Percentiles rank a stretch among this genome's conserved stretches.
Conservation (phyloP, 495 filamentous ascomycete genomes). For the Trichocladium uniseriatum region DNA sequence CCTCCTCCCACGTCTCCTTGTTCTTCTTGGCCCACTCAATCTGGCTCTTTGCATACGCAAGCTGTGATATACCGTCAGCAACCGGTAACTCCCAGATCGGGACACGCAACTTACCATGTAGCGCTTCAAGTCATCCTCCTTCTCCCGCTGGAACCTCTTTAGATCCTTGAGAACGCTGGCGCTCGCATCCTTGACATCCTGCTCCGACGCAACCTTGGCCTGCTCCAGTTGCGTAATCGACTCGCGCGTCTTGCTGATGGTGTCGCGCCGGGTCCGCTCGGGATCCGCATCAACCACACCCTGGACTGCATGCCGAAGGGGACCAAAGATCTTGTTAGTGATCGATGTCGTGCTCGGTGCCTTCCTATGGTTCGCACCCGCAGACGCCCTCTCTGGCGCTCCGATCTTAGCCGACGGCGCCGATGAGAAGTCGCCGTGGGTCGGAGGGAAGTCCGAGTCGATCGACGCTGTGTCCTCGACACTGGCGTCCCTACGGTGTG, state of each 20-base stretch:
- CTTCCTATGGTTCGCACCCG: slow-evolving; percentile 53
- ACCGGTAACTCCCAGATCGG: background rate
- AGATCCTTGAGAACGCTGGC: slow-evolving; percentile 77
- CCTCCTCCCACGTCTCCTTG: slow-evolving; percentile 92
- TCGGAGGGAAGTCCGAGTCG: slow-evolving; percentile 91
- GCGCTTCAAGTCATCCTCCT: slow-evolving; percentile 84
- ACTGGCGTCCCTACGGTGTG: slow-evolving; percentile 37
- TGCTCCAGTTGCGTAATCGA: slow-evolving; percentile 67
- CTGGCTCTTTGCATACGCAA: slow-evolving; percentile 87
- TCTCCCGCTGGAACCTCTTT: slow-evolving; percentile 84
- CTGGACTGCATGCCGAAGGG: slow-evolving; percentile 87
- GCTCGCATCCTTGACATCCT: slow-evolving; percentile 87
- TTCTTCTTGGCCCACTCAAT: slow-evolving; percentile 98
- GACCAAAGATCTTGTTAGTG: slow-evolving; percentile 87
- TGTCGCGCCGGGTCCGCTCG: slow-evolving; percentile 81
- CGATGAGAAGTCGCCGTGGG: slow-evolving; percentile 58
- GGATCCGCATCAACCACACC: slow-evolving; percentile 95
- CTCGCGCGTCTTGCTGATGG: slow-evolving; percentile 90
- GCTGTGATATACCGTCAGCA: slow-evolving; percentile 40
- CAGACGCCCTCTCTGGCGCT: slow-evolving; percentile 36
- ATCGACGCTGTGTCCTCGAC: slow-evolving; percentile 69
- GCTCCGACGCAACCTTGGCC: slow-evolving; percentile 73
- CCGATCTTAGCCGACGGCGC: slow-evolving; percentile 55
- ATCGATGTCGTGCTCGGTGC: slow-evolving; percentile 70
- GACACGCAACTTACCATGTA: slow-evolving; percentile 70